A percentile compares a stretch with the other conserved stretches of the same genome.
These are phyloP conservation scores for Quercus rubra DNA, from an alignment of 306 rosid genomes.

Conservation along the genomic window DNA sequence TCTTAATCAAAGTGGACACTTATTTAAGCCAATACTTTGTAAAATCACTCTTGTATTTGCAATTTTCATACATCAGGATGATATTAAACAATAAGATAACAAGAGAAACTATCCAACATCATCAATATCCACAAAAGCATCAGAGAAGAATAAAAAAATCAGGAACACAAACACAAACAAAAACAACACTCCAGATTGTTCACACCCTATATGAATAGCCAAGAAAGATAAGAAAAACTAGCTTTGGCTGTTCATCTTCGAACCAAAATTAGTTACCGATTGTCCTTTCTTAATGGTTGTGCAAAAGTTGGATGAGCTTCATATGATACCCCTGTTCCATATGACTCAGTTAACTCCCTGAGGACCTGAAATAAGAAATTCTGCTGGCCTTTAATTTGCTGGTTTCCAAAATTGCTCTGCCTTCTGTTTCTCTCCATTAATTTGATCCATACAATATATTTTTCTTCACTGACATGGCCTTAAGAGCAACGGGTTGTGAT, in stretches of 20 bases:
- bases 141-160: constrained; percentile 20
- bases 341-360: neutral
- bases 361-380: neutral
- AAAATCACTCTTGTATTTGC: too few relatives aligned
- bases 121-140: constrained; percentile 45
- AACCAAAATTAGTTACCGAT: constrained; percentile 3
- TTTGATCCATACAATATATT: constrained; percentile 6
- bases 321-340: neutral
- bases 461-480: constrained; percentile 1
- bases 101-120: constrained; percentile 25
- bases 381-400: constrained; percentile 4
- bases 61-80: neutral
- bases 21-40: too few relatives aligned
- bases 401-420: neutral
- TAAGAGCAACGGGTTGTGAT: constrained; percentile 40
- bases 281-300: constrained; percentile 15
- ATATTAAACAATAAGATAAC: constrained; percentile 17
- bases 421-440: neutral
- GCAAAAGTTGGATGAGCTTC: constrained; percentile 5
- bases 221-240: constrained; percentile 20
- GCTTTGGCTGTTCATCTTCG: neutral
- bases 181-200: constrained; percentile 30
- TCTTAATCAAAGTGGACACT: too few relatives aligned
- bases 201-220: constrained; percentile 26
- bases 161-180: constrained; percentile 38